Percentiles rank a stretch among this genome's conserved stretches.
These are phyloP conservation scores for Lignosus rhinocerotis DNA, from an alignment of 1,284 basidiomycete species.

Conservation along the genomic window DNA sequence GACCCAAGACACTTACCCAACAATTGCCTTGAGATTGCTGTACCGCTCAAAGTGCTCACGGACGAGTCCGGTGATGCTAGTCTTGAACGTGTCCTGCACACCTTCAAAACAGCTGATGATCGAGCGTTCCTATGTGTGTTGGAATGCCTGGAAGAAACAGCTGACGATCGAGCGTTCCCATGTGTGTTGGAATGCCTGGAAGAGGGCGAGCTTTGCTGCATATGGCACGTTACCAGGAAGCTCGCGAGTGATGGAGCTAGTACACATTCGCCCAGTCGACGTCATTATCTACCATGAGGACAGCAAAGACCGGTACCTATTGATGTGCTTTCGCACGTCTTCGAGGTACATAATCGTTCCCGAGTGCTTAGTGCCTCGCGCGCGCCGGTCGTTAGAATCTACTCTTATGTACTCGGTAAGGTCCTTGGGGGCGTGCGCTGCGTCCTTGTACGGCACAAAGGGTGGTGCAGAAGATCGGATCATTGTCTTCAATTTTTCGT, in stretches of 20 bases:
- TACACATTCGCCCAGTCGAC: background rate
- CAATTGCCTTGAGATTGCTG: slow-evolving; percentile 26
- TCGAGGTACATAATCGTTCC: slow-evolving; percentile 20
- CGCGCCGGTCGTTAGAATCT: slow-evolving; percentile 27
- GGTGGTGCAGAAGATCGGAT: slow-evolving; percentile 37
- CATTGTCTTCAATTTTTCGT: slow-evolving; percentile 7
- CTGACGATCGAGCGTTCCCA: slow-evolving; percentile 44
- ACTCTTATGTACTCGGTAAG: slow-evolving; percentile 24
- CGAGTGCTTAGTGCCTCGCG: background rate
- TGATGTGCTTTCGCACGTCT: slow-evolving; percentile 26
- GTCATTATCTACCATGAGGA: background rate
- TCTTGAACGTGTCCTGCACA: slow-evolving; percentile 32
- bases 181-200: slow-evolving; percentile 37
- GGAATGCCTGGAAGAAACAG: slow-evolving; percentile 45
- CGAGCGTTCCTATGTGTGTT: slow-evolving; percentile 40
- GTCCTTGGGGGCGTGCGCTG: slow-evolving; percentile 11
- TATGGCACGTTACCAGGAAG: slow-evolving; percentile 53
- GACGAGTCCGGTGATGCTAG: slow-evolving; percentile 24
- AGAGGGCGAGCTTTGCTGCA: slow-evolving; percentile 45
- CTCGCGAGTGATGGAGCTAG: slow-evolving; percentile 50
- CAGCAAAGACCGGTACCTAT: slow-evolving; percentile 16
- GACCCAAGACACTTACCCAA: slow-evolving; percentile 26
- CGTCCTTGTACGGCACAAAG: slow-evolving; percentile 32
- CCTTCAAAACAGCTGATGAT: slow-evolving; percentile 40
- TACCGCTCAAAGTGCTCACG: slow-evolving; percentile 35